Evolutionary conservation across 2,329 filamentous ascomycete species (phyloP).

Genomic region (Pseudocercospora fuligena): DNA sequence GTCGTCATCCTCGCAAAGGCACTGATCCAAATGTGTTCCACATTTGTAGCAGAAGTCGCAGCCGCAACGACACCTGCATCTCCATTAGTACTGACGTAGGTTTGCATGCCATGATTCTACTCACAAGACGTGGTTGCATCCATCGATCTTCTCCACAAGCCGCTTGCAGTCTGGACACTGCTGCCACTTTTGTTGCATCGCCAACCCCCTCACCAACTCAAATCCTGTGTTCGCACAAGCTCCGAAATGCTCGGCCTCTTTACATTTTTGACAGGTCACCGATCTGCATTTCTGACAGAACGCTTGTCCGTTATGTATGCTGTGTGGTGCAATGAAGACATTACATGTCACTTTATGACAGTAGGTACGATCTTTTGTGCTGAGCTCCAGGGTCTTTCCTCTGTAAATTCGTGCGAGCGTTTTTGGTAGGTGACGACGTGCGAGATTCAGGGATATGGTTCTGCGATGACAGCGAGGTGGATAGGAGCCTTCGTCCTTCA

Average conservation of each 20-base stretch:
- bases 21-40: slow-evolving; percentile 10
- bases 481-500: slow-evolving; percentile 20
- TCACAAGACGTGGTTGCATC: slow-evolving; percentile 26
- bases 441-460: slow-evolving; percentile 13
- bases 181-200: slow-evolving; percentile 17
- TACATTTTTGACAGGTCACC: slow-evolving; percentile 29
- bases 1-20: slow-evolving; percentile 15
- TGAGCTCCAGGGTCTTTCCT: slow-evolving; percentile 21
- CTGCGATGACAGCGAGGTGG: slow-evolving; percentile 15
- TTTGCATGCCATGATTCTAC: background rate
- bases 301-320: slow-evolving; percentile 30
- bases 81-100: background rate
- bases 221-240: slow-evolving; percentile 15
- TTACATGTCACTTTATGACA: slow-evolving; percentile 23
- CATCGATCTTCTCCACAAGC: slow-evolving; percentile 22
- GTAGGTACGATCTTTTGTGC: slow-evolving; percentile 27
- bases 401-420: slow-evolving; percentile 11
- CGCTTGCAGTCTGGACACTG: slow-evolving; percentile 21
- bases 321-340: slow-evolving; percentile 27
- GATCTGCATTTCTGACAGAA: slow-evolving; percentile 29
- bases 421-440: slow-evolving; percentile 15
- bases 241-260: slow-evolving; percentile 27
- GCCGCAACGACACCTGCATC: slow-evolving; percentile 15
- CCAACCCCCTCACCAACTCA: slow-evolving; percentile 7
- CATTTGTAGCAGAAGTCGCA: slow-evolving; percentile 24